These are phyloP conservation scores for Microcyclosporella mali DNA, from an alignment of 2,329 filamentous ascomycete genomes.

Conservation along the genomic window DNA sequence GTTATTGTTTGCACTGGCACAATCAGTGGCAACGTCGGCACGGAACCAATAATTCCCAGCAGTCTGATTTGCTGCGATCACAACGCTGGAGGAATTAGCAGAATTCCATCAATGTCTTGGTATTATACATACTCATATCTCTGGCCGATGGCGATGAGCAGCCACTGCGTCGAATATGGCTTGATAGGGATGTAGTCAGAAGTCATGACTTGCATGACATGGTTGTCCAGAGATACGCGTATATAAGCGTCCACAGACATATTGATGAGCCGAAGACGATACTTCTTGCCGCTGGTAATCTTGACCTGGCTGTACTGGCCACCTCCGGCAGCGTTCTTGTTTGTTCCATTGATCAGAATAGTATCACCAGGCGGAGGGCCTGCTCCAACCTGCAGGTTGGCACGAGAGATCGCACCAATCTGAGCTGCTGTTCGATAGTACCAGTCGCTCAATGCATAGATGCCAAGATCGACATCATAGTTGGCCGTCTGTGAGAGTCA, in stretches of 20 bases:
- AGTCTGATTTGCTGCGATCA: constrained; percentile 30
- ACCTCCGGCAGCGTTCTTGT: constrained; percentile 13
- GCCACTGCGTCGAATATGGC: constrained; percentile 34
- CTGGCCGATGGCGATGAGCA: constrained; percentile 56
- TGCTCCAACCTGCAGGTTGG: constrained; percentile 30
- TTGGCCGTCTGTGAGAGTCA: constrained; percentile 35
- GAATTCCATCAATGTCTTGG: too few species aligned
- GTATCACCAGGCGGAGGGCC: constrained; percentile 17
- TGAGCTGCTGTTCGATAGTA: constrained; percentile 27
- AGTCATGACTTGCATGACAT: constrained; percentile 38
- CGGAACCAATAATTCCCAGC: constrained; percentile 33
- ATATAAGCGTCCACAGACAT: constrained; percentile 35
- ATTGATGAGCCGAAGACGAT: constrained; percentile 39
- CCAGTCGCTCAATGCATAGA: constrained; percentile 57
- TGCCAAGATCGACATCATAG: constrained; percentile 58
- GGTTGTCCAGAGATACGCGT: constrained; percentile 43
- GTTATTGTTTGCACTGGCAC: constrained; percentile 15
- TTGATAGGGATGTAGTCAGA: constrained; percentile 37
- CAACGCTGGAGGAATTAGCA: too few species aligned
- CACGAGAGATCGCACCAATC: constrained; percentile 23
- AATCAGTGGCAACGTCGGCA: constrained; percentile 5
- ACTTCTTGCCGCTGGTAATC: constrained; percentile 34
- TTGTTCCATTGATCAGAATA: constrained; percentile 11
- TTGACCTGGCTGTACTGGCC: constrained; percentile 8
- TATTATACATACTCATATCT: too few species aligned